Base-by-base conservation (phyloP, 306 rosid genomes). In the Prunus mira region DNA sequence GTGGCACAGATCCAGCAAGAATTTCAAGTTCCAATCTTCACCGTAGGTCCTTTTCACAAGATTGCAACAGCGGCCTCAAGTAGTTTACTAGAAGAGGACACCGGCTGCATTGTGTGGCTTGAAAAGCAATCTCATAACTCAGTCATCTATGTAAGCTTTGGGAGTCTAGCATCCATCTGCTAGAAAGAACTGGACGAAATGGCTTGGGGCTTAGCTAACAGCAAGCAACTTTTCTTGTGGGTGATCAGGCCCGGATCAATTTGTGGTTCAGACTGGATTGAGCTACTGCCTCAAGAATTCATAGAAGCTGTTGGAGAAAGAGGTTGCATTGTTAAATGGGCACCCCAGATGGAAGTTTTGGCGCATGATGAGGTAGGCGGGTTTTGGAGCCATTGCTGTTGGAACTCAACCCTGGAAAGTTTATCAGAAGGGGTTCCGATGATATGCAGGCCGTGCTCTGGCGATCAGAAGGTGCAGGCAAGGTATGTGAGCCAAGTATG, bases 341-440 rank as follows among this genome's bases (percentile, higher is more conserved):
- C 92, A 24, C 96, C 96, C 22, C 91, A 32, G 1, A 32, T 5
- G 7, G 89, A 87, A 68, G 92, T 90, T 70, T 41, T 92, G 73
- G 88, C 81, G 5, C 96, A 92, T 61, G 76, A 70, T 0, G 74
- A 84, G 0, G 74, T 90, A 2, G 91, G 92, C 5, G 88, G 87
- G 67, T 90, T 92, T 81, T 90, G 85, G 91, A 88, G 88, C 54
- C 91, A 88, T 46, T 67, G 65, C 58, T 89, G 96, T 45, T 92
- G 93, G 97, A 92, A 89, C 66, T 92, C 95, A 28, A 90, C 89
- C 1, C 45, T 87, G 67, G 89, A 90, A 78, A 85, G 93, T 67
- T 74, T 88, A 20, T 78, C 82, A 11, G 91, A 84, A 73, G 96
- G 96, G 69, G 84, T 89, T 67, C 93, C 97, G 18, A 85, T 92